Base-by-base conservation (phyloP, 106 monocot genomes). In the Vanilla planifolia region DNA sequence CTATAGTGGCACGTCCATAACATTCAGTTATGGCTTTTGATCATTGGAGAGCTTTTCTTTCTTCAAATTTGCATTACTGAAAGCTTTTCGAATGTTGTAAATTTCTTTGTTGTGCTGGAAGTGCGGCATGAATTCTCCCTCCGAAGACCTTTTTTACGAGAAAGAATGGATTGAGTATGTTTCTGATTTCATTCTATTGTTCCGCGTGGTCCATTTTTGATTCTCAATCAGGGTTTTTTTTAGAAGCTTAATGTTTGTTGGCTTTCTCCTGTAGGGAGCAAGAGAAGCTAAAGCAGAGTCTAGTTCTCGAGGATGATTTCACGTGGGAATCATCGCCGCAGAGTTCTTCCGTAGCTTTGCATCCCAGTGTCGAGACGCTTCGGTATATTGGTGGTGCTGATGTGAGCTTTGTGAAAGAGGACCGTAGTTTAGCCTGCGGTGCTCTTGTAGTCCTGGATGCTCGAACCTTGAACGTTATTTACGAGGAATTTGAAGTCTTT, bases 301-400 rank as follows among this genome's bases (percentile, higher is more conserved):
- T 96, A 24, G 33, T 90, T 30, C 29, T 79, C 34, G 57, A 56
- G 40, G 95, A 96, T 72, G 86, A 90, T 53, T 96, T 86, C 62
- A n/a, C 53, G 0, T 96, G 89, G 89, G 51, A 35, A 14, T 33
- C 78, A 42, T 48, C 69, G 16, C 53, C 67, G 14, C 7, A 25
- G 9, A 24, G 16, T 8, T 58, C 70, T 30, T 40, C 22, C 61
- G 39, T 51, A 2, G 67, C 46, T 34, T 41, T 60, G 14, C 53
- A 17, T 9, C 4, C 9, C 9, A n/a, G 1, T 1, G 36, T 3
- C 7, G 24, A 68, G 40, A 67, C 9, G 2, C 78, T 89, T 43
- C 64, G 68, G 44, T 90, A 76, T 65, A 74, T 96, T 55, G 95
- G 78, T 15, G 95, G 95, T 2, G 86, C 84, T 35, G 95, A 96